Base-by-base conservation (phyloP, 352 stramenopile species). In the Phytopythium sindhum region DNA sequence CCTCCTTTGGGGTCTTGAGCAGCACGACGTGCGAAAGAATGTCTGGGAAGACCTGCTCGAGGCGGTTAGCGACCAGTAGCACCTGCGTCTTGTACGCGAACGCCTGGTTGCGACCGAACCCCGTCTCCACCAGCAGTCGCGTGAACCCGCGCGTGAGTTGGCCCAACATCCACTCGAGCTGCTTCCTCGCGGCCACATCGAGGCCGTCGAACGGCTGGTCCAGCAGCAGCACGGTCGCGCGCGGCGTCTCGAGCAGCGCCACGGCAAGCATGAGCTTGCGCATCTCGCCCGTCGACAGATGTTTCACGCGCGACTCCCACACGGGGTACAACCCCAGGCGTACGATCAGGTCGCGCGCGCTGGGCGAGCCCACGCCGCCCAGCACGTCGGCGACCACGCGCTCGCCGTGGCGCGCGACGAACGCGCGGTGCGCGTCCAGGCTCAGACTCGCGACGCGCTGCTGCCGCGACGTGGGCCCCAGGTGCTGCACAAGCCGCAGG, bases 201-300 rank as follows among this genome's bases (percentile, higher is more conserved):
- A 98, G 74, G 1, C 94, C 94, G 60, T 98, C 94, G 70, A 97
- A 97, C 31, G 91, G 89, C 72, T 98, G 95, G 66, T 98, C 94
- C 23, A 98, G 60, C 61, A 98, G 67, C 61, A 98, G 66, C 35
- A 98, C 74, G 8, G 76, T 77, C 10, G 75, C 78, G 51, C 70
- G 73, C 1, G 94, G 94, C 29, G 80, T 81, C 23, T 77, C 64
- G 9, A 96, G 76, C 28, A 98, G 70, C 26, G 91, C 85, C 41
- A 87, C 68, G 1, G 95, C 90, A 14, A 98, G 77, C 65, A 98
- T 61, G 21, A 97, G 70, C 61, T 98, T 97, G 26, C 92, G 86
- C 75, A 98, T 95, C 77, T 98, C 89, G 61, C 94, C 92, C 5
- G 90, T 98, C 41, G 85, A 97, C 33, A 98, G 77, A 50, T 95